phyloP scores from a whole-genome alignment of 2,329 filamentous ascomycete species.

The Hypoxylon sp. region DNA sequence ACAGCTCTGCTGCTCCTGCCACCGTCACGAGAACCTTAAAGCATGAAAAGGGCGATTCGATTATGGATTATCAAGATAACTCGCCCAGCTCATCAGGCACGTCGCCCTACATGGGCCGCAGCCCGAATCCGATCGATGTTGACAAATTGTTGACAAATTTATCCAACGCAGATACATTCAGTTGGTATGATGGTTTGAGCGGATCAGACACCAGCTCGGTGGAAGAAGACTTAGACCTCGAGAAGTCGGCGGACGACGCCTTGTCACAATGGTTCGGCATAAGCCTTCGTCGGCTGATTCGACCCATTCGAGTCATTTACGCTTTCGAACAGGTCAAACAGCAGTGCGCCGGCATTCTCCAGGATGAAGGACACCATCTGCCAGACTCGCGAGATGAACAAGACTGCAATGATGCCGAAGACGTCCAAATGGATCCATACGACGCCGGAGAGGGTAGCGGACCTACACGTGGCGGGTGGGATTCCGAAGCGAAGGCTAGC shows the following conservation, averaged over 20 bases:
- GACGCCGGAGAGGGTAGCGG: constrained; percentile 16
- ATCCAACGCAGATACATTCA: neutral
- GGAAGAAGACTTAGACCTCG: constrained; percentile 31
- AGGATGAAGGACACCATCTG: constrained; percentile 30
- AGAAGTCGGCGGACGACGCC: constrained; percentile 27
- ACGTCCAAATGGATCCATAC: constrained; percentile 20
- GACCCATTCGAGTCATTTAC: constrained; percentile 25
- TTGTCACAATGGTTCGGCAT: constrained; percentile 36
- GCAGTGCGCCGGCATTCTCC: constrained; percentile 29
- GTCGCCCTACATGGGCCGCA: neutral
- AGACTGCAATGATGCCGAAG: neutral
- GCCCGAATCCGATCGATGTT: neutral
- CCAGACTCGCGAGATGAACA: neutral
- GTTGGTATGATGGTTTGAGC: neutral
- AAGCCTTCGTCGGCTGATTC: constrained; percentile 20
- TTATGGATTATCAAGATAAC: neutral
- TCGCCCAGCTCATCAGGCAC: neutral
- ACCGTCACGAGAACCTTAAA: neutral
- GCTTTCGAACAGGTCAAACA: constrained; percentile 28
- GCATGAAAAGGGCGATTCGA: neutral
- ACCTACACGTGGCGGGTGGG: neutral
- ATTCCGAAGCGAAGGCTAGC: neutral
- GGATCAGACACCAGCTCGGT: neutral
- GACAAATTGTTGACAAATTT: neutral
- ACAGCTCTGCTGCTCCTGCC: neutral